Evolutionary conservation across 345 rosid genomes (phyloP).

Genomic region (Nasturtium officinale): DNA sequence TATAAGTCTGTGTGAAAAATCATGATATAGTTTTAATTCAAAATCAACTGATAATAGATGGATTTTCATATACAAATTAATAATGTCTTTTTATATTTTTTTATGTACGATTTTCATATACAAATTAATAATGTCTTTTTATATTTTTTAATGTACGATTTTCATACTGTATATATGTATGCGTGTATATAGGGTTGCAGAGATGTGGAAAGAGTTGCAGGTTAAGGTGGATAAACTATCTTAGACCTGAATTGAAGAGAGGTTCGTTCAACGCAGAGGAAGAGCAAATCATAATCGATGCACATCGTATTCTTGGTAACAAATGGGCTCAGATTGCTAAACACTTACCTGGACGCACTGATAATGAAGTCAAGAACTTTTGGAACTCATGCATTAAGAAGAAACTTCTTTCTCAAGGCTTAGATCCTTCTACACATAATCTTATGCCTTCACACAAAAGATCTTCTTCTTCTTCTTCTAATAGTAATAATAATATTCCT

Average conservation of each 20-base stretch:
- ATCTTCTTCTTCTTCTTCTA: constrained; percentile 20
- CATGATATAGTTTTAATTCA: neutral
- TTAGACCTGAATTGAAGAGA: constrained; percentile 58
- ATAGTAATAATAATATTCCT: neutral
- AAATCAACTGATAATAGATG: too few species aligned
- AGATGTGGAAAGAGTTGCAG: constrained; percentile 74
- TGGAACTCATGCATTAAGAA: constrained; percentile 83
- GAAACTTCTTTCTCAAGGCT: constrained; percentile 63
- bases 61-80: neutral
- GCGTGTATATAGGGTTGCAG: constrained; percentile 47
- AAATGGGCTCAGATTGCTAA: constrained; percentile 56
- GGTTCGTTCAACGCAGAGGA: constrained; percentile 56
- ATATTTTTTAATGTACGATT: neutral
- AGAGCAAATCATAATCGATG: constrained; percentile 62
- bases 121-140: too few species aligned
- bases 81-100: too few species aligned
- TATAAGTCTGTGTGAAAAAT: neutral
- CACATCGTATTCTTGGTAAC: constrained; percentile 67
- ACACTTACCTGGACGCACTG: constrained; percentile 78
- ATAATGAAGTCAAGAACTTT: constrained; percentile 76
- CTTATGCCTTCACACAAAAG: constrained; percentile 46
- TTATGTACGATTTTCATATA: neutral
- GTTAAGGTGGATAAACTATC: constrained; percentile 66
- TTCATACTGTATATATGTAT: neutral
- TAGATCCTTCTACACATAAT: constrained; percentile 61